Evolutionary conservation across 1,139 yeast species (phyloP).

Genomic region (Yamadazyma aaseri): DNA sequence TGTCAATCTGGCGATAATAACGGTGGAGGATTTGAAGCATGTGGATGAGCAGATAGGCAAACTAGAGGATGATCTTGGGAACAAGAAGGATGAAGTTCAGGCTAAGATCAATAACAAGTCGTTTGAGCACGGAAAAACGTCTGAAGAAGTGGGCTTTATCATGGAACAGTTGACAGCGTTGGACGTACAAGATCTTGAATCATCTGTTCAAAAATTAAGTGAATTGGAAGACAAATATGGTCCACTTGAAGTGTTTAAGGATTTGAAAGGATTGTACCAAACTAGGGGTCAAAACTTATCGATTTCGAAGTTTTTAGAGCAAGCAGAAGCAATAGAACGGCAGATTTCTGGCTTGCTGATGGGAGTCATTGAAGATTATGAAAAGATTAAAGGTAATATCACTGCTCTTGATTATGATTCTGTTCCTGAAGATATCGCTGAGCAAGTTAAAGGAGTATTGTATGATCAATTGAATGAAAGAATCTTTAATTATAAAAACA

Average conservation of each 20-base stretch:
- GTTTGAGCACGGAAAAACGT: conserved; percentile 15
- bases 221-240: conserved; percentile 17
- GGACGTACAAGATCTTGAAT: conserved; percentile 5
- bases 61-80: conserved; percentile 17
- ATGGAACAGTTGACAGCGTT: conserved; percentile 7
- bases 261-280: conserved; percentile 10
- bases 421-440: conserved; percentile 2
- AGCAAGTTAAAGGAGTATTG: conserved; percentile 6
- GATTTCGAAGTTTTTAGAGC: conserved; percentile 7
- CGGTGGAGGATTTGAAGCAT: conserved; percentile 25
- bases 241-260: conserved; percentile 14
- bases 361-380: conserved; percentile 9
- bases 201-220: conserved; percentile 16
- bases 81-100: conserved; percentile 15
- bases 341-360: conserved; percentile 4
- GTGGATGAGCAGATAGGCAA: conserved; percentile 22
- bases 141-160: conserved; percentile 11
- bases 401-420: conserved; percentile 2
- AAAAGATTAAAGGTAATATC: conserved; percentile 4
- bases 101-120: conserved; percentile 6
- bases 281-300: conserved; percentile 3
- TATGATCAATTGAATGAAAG: conserved; percentile 7
- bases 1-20: conserved; percentile 28
- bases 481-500: conserved; percentile 5
- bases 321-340: conserved; percentile 8